Evolutionary conservation across 2,329 filamentous ascomycete genomes (phyloP), one percentile per base, ranked within the genome.

Genomic region (Ascosphaera aggregata): DNA sequence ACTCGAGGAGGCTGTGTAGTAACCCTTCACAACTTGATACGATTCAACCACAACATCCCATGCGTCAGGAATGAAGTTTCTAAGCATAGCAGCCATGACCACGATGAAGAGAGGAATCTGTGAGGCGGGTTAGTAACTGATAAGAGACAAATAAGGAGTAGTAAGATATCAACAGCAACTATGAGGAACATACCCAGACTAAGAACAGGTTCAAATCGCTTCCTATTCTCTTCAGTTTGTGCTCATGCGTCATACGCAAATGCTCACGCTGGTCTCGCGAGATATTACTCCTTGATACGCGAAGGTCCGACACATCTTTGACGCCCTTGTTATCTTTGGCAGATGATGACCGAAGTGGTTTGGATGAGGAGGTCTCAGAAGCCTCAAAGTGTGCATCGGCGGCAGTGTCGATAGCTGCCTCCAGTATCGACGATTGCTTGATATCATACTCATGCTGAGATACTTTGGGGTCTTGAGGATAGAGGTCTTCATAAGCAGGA

Each of bases 401-500:
- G 18, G 55, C 57, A 16, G 60, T 56, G 37, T 65, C 61, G 2
- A 57, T 49, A 16, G 57, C 59, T 4, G 61, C 61, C 40, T 52
- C 54, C 9, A 62, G 39, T 32, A 59, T 47, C n/a, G 55, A 58
- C 8, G 51, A 52, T 40, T 61, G 61, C 42, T 64, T 63, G 4
- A 60, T 47, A 19, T 57, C 57, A 30, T 49, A 52, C 36, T 61
- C 58, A 35, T 51, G 54, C 40, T 52, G 54, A 17, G 47, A 47
- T 20, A 46, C 42, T 22, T 53, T 53, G 18, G 57, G 51, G 32
- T 54, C 52, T 3, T 61, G 59, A 1, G 78, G 80, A 52, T 73
- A 89, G 19, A 89, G 69, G 37, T 85, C 80, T 39, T 84, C 74
- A 46, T 89, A 89, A 0, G 80, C 70, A 8, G 80, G 80, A 7